Conservation (phyloP, 106 monocot genomes). For the Iris macrosiphon region DNA sequence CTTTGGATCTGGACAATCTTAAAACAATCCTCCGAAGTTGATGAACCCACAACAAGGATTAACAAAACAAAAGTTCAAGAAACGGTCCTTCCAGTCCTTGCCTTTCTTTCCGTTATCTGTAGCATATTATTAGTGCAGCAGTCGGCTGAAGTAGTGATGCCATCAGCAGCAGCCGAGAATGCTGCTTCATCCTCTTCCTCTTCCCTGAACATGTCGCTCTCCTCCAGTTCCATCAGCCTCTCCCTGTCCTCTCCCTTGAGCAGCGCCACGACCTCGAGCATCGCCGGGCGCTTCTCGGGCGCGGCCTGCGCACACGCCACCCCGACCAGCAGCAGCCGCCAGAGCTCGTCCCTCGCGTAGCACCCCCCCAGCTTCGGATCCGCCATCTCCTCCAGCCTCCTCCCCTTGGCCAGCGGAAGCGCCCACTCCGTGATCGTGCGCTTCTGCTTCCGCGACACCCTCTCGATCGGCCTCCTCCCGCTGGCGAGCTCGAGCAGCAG, state of each 20-base stretch:
- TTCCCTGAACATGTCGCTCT: slow-evolving; percentile 23
- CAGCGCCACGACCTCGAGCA: slow-evolving; percentile 29
- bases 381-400: slow-evolving; percentile 31
- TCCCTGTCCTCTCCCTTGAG: slow-evolving; percentile 25
- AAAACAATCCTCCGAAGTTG: too few relatives aligned
- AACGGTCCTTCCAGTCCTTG: too few relatives aligned
- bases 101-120: too few relatives aligned
- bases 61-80: too few relatives aligned
- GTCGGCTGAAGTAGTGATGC: too few relatives aligned
- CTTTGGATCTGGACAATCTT: too few relatives aligned
- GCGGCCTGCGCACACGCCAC: slow-evolving; percentile 32
- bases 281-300: slow-evolving; percentile 41
- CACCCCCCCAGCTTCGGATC: slow-evolving; percentile 38
- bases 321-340: slow-evolving; percentile 43
- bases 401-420: slow-evolving; percentile 36
- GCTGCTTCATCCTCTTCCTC: background rate
- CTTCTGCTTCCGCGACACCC: slow-evolving; percentile 15
- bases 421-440: slow-evolving; percentile 43
- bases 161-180: background rate
- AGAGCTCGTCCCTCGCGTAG: slow-evolving; percentile 26
- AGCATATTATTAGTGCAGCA: too few relatives aligned
- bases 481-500: slow-evolving; percentile 52
- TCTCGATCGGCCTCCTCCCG: slow-evolving; percentile 48
- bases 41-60: too few relatives aligned
- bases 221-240: slow-evolving; percentile 17